These are phyloP conservation scores for Lentinula aciculospora DNA, from an alignment of 768 basidiomycete genomes.

Conservation along the genomic window DNA sequence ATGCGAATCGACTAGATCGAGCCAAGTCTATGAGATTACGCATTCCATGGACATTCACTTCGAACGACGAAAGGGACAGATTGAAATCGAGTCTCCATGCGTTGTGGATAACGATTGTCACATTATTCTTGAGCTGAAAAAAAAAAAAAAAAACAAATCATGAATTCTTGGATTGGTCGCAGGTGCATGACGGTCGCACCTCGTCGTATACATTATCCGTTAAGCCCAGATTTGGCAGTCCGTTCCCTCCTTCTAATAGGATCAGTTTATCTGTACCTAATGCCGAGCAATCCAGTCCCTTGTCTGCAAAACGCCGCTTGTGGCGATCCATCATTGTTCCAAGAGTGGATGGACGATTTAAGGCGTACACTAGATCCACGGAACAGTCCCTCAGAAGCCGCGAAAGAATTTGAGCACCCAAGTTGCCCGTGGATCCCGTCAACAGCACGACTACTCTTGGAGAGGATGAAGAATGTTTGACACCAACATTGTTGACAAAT, in stretches of 20 bases:
- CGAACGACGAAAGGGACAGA: slow-evolving; percentile 43
- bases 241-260: slow-evolving; percentile 26
- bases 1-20: slow-evolving; percentile 10
- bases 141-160: neutral
- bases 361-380: slow-evolving; percentile 15
- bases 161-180: slow-evolving; percentile 12
- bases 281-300: slow-evolving; percentile 21
- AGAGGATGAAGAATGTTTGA: neutral
- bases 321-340: slow-evolving; percentile 13
- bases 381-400: slow-evolving; percentile 16
- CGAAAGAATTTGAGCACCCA: slow-evolving; percentile 30
- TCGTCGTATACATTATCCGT: slow-evolving; percentile 12
- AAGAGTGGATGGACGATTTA: slow-evolving; percentile 9
- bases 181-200: slow-evolving; percentile 13
- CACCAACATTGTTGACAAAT: neutral
- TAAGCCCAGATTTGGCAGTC: slow-evolving; percentile 16
- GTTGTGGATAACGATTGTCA: slow-evolving; percentile 34
- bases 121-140: slow-evolving; percentile 17
- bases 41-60: slow-evolving; percentile 39
- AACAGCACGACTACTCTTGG: slow-evolving; percentile 22
- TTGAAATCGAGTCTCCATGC: slow-evolving; percentile 33
- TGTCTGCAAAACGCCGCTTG: slow-evolving; percentile 20
- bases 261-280: slow-evolving; percentile 25
- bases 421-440: slow-evolving; percentile 35
- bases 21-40: slow-evolving; percentile 39